Conservation (phyloP, 1,139 yeast genomes). For the Lodderomyces margitis region DNA sequence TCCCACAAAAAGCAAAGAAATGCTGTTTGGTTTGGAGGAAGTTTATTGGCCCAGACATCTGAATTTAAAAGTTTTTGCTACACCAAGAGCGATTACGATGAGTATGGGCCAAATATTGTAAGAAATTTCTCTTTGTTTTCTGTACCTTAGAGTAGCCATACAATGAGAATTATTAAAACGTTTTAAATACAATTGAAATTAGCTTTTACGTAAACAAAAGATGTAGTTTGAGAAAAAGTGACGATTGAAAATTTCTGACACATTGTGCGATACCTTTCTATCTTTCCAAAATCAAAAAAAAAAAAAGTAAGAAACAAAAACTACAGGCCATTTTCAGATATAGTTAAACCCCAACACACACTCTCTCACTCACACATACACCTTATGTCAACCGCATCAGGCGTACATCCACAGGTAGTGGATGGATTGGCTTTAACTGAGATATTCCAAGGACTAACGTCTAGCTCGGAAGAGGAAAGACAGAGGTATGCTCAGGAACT, state of each 20-base stretch:
- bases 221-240: too few species aligned
- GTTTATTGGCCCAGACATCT: slow-evolving; percentile 92
- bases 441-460: slow-evolving; percentile 53
- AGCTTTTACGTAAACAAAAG: too few species aligned
- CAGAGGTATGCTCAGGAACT: slow-evolving; percentile 63
- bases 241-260: too few species aligned
- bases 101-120: slow-evolving; percentile 95
- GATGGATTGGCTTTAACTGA: slow-evolving; percentile 54
- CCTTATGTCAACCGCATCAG: slow-evolving; percentile 21
- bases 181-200: not conserved
- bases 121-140: slow-evolving; percentile 93
- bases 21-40: slow-evolving; percentile 99
- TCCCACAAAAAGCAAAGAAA: slow-evolving; percentile 96
- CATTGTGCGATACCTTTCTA: not conserved
- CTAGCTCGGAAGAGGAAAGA: slow-evolving; percentile 52
- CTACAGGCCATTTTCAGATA: too few species aligned
- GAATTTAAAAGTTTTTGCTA: slow-evolving; percentile 96
- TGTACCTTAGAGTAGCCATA: slow-evolving; percentile 55
- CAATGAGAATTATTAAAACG: not conserved
- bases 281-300: not conserved
- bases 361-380: too few species aligned
- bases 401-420: slow-evolving; percentile 32
- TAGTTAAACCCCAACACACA: too few species aligned
- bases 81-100: slow-evolving; percentile 96
- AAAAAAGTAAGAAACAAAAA: not conserved